A percentile compares a stretch with the other conserved stretches of the same genome.
phyloP scores from a whole-genome alignment of 805 yeast genomes.

The Candida boidinii region DNA sequence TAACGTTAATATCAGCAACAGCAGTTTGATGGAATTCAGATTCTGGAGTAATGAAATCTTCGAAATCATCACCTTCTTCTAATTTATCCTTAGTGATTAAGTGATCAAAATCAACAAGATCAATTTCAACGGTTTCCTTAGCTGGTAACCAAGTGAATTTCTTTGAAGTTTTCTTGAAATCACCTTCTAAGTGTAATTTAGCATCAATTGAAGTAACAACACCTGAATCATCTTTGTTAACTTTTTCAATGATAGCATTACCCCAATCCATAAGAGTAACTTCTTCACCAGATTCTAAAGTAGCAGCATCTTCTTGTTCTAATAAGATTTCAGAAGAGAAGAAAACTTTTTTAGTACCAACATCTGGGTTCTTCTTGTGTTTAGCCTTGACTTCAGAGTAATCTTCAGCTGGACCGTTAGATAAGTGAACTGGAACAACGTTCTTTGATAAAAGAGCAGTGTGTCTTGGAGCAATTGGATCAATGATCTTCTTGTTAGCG shows the following conservation, averaged over 20 bases:
- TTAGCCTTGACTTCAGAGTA: slow-evolving; percentile 70
- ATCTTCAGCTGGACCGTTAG: slow-evolving; percentile 60
- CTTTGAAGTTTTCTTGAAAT: slow-evolving; percentile 92
- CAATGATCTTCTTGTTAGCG: slow-evolving; percentile 91
- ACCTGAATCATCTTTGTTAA: slow-evolving; percentile 46
- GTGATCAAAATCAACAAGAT: slow-evolving; percentile 87
- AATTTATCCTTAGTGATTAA: slow-evolving; percentile 90
- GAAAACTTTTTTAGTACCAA: slow-evolving; percentile 77
- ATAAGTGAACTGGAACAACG: slow-evolving; percentile 61
- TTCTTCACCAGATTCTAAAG: slow-evolving; percentile 73
- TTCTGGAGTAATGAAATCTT: slow-evolving; percentile 79
- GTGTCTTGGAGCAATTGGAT: slow-evolving; percentile 94
- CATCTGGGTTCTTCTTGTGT: slow-evolving; percentile 91
- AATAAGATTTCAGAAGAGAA: slow-evolving; percentile 56
- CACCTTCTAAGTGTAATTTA: slow-evolving; percentile 85
- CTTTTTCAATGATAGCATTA: slow-evolving; percentile 70
- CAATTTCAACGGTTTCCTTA: slow-evolving; percentile 59
- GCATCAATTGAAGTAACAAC: slow-evolving; percentile 60
- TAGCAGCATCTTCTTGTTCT: slow-evolving; percentile 79
- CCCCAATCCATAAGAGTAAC: slow-evolving; percentile 99
- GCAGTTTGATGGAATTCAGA: slow-evolving; percentile 80
- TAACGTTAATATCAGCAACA: slow-evolving; percentile 71
- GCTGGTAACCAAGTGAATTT: slow-evolving; percentile 94
- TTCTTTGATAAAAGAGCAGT: slow-evolving; percentile 63
- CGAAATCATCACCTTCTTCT: slow-evolving; percentile 90